Evolutionary conservation across 2,329 filamentous ascomycete genomes (phyloP).

Genomic region (Lasiodiplodia sp.): DNA sequence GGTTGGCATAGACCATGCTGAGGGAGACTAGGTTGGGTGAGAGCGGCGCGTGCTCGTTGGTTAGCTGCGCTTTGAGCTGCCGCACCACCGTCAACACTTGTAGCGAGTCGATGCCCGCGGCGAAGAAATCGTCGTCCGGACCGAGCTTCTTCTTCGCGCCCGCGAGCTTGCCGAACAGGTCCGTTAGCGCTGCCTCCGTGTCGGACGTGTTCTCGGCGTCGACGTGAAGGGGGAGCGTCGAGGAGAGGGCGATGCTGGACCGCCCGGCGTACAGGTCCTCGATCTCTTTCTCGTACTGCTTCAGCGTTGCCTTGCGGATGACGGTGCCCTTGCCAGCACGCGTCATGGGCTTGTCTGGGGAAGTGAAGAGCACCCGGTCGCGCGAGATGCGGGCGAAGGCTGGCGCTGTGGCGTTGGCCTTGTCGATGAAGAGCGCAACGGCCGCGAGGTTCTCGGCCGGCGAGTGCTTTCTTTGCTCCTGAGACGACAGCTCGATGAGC

Average conservation of each 20-base stretch:
- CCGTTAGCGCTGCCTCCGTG: neutral
- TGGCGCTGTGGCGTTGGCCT: slow-evolving; percentile 2
- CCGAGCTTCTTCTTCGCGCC: neutral
- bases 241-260: neutral
- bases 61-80: neutral
- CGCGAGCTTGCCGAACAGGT: neutral
- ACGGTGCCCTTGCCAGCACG: slow-evolving; percentile 37
- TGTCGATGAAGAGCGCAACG: neutral
- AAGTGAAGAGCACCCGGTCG: slow-evolving; percentile 28
- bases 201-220: neutral
- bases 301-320: slow-evolving; percentile 28
- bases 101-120: slow-evolving; percentile 64
- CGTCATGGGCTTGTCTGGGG: slow-evolving; percentile 26
- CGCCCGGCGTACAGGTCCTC: slow-evolving; percentile 50
- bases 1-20: neutral
- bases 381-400: slow-evolving; percentile 31
- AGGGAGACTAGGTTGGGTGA: neutral
- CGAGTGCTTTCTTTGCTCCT: neutral
- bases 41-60: neutral
- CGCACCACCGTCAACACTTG: slow-evolving; percentile 61
- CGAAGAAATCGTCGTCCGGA: slow-evolving; percentile 62
- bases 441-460: slow-evolving; percentile 21
- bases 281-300: slow-evolving; percentile 38
- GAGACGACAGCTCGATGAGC: neutral
- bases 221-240: neutral